Evolutionary conservation across 2,329 filamentous ascomycete species (phyloP), one percentile per base, ranked within the genome.

Genomic region (Pezicula rhizophila): DNA sequence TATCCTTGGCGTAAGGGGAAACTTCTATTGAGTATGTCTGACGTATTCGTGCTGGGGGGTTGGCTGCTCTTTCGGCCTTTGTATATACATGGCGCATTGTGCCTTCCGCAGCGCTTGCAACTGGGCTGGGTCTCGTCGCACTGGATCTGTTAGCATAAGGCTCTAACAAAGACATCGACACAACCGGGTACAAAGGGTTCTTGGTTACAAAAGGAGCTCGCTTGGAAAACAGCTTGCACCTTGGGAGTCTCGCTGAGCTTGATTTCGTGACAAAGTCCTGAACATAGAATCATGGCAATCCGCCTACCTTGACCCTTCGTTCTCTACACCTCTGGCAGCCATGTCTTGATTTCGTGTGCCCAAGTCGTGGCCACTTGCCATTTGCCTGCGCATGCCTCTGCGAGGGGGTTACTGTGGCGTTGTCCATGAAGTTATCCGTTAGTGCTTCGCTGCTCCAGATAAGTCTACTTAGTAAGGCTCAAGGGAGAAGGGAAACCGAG

Each of bases 301-400:
- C 28, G 46, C 52, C n/a, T 38, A 66, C 64, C 60, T 65, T 66
- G 15, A 66, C 64, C 25, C 63, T 51, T 31, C 63, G 48, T 10
- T 56, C 53, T 46, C 63, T 63, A 49, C 62, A 66, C 44, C 60
- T 55, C 15, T 59, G 50, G 47, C 64, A 66, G 1, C 64, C 64
- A 31, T 57, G 60, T 31, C 59, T 50, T 26, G 59, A 62, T 52
- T 66, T 66, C 55, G 59, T 64, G 44, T 66, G 64, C 34, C 60
- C 17, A 17, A 40, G 50, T 39, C 59, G 25, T 15, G 46, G 38
- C 12, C 28, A 5, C 28, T 31, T 31, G 3, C 8, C 28, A 5
- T 31, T 31, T 31, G 28, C 28, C 28, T 31, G 8, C 11, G 28
- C 7, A 5, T 31, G 28, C 11, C 28, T 12, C 28, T 31, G 28